Evolutionary conservation across 2,329 filamentous ascomycete genomes (phyloP).

Genomic region (Cercospora sojina): DNA sequence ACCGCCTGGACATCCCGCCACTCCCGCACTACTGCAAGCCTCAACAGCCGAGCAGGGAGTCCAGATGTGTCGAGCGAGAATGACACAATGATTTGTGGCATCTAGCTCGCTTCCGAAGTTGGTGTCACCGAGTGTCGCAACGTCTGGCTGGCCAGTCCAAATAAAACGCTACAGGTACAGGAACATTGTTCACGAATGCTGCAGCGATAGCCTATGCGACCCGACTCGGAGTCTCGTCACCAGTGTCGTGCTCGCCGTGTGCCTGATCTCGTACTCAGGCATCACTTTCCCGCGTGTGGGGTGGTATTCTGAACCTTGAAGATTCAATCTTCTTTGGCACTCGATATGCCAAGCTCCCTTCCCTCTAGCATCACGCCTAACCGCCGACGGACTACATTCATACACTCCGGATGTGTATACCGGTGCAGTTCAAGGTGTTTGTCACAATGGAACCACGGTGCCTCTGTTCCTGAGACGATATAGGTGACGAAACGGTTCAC

Average conservation of each 20-base stretch:
- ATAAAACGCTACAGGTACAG: neutral
- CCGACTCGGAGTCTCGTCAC: neutral
- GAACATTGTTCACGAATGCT: neutral
- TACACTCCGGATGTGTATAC: neutral
- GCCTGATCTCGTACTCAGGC: neutral
- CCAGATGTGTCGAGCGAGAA: neutral
- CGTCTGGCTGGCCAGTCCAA: neutral
- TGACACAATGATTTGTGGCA: neutral
- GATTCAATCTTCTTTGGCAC: neutral
- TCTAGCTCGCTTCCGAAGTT: neutral
- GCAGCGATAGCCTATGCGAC: neutral
- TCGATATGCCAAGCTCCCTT: neutral
- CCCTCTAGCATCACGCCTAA: neutral
- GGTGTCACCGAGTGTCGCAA: neutral
- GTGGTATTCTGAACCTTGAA: neutral
- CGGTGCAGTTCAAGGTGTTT: neutral
- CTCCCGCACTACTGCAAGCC: slow-evolving; percentile 7
- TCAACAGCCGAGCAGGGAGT: neutral
- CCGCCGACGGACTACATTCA: too few relatives aligned
- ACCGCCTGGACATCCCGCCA: slow-evolving; percentile 36
- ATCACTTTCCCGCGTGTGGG: neutral
- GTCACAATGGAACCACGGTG: neutral
- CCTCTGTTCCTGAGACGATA: neutral
- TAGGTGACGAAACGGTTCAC: neutral
- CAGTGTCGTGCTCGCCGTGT: neutral